phyloP scores from a whole-genome alignment of 805 yeast genomes.

The Yarrowia porcina region DNA sequence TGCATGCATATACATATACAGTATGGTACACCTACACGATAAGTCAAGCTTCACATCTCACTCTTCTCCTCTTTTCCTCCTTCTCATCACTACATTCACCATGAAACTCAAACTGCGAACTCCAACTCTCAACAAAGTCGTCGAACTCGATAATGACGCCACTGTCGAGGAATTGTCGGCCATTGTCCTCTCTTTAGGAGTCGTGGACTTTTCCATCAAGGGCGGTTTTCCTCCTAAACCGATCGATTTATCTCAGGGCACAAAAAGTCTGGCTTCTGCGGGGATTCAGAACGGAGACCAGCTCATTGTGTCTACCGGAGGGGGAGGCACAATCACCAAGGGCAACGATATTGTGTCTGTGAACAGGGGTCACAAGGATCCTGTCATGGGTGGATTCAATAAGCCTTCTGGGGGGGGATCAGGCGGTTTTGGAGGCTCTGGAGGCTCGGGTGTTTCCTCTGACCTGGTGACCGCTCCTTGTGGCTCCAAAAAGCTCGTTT shows the following conservation, averaged over 20 bases:
- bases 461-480: slow-evolving; percentile 8
- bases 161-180: slow-evolving; percentile 39
- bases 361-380: neutral
- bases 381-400: neutral
- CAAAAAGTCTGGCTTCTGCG: slow-evolving; percentile 35
- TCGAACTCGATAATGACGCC: slow-evolving; percentile 42
- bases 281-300: slow-evolving; percentile 62
- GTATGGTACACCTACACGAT: neutral
- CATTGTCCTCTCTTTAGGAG: slow-evolving; percentile 27
- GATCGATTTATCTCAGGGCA: slow-evolving; percentile 38
- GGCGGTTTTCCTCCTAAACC: slow-evolving; percentile 62
- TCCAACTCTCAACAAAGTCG: slow-evolving; percentile 36
- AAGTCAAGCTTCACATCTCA: neutral
- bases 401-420: no score
- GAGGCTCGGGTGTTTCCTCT: neutral
- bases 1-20: neutral
- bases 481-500: slow-evolving; percentile 18
- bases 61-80: neutral
- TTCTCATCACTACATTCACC: neutral
- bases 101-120: slow-evolving; percentile 39
- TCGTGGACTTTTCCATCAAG: slow-evolving; percentile 39
- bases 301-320: slow-evolving; percentile 43
- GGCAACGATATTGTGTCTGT: neutral
- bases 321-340: neutral
- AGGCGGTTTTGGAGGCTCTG: neutral